phyloP scores from a whole-genome alignment of 176 grass and related monocot genomes.

The Carex parvula region DNA sequence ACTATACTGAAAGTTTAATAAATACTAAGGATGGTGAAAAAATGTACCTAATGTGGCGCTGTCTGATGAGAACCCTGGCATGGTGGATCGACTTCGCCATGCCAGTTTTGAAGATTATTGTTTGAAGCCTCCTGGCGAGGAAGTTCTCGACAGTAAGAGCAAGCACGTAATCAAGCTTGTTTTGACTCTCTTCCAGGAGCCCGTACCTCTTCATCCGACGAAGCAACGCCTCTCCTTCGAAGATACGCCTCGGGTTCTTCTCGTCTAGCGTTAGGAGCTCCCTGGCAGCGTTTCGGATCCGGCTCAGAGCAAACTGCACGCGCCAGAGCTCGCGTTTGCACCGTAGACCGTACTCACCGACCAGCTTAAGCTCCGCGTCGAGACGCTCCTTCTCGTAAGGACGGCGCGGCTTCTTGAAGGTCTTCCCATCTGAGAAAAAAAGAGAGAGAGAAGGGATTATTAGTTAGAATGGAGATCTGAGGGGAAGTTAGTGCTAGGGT shows the following conservation, averaged over 20 bases:
- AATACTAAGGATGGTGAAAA: background rate
- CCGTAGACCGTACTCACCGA: conserved; percentile 61
- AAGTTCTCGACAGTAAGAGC: conserved; percentile 71
- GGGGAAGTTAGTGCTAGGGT: background rate
- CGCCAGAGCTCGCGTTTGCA: conserved; percentile 73
- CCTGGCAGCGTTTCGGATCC: conserved; percentile 59
- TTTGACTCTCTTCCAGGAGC: conserved; percentile 51
- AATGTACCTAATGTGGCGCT: conserved; percentile 52
- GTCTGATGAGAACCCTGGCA: conserved; percentile 62
- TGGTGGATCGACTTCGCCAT: conserved; percentile 69
- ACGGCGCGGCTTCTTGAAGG: conserved; percentile 70
- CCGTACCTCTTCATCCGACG: conserved; percentile 66
- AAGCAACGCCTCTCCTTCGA: conserved; percentile 68
- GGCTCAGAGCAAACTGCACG: conserved; percentile 59
- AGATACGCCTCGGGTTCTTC: conserved; percentile 63
- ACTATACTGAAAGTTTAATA: too few relatives aligned
- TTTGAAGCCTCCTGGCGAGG: conserved; percentile 55
- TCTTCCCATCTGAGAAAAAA: conserved; percentile 49
- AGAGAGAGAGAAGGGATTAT: background rate
- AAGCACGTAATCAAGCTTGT: conserved; percentile 73
- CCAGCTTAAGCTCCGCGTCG: conserved; percentile 67
- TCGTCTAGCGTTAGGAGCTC: conserved; percentile 65
- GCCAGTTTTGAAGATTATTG: conserved; percentile 62
- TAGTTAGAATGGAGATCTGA: background rate
- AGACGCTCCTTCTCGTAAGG: conserved; percentile 75